Evolutionary conservation across 495 filamentous ascomycete genomes (phyloP).

Genomic region (Penicillium goetzii): DNA sequence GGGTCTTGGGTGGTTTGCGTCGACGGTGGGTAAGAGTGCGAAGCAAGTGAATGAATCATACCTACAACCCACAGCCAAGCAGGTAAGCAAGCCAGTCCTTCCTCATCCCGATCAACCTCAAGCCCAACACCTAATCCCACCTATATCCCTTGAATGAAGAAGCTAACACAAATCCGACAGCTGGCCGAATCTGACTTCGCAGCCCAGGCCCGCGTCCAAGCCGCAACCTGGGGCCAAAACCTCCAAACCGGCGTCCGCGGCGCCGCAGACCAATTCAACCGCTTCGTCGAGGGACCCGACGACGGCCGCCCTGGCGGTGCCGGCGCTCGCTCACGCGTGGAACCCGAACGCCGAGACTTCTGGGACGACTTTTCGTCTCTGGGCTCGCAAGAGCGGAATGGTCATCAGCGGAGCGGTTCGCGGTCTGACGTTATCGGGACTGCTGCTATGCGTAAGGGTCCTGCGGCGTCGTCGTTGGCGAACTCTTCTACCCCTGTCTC

Average conservation of each 20-base stretch:
- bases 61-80: constrained; percentile 87
- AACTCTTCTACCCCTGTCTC: constrained; percentile 20
- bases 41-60: constrained; percentile 87
- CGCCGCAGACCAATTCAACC: constrained; percentile 75
- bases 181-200: constrained; percentile 87
- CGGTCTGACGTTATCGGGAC: constrained; percentile 66
- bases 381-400: constrained; percentile 52
- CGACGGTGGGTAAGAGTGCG: constrained; percentile 81
- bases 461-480: constrained; percentile 39
- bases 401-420: constrained; percentile 37
- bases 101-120: background rate
- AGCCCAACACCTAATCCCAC: background rate
- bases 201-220: constrained; percentile 74
- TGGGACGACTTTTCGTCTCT: constrained; percentile 81
- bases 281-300: constrained; percentile 73
- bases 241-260: constrained; percentile 67
- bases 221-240: constrained; percentile 64
- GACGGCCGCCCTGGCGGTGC: constrained; percentile 32
- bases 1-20: constrained; percentile 92
- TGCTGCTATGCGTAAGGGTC: constrained; percentile 67
- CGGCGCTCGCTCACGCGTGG: constrained; percentile 33
- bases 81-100: constrained; percentile 53
- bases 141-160: background rate
- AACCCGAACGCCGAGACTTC: constrained; percentile 79
- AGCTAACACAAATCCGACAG: constrained; percentile 40